Percentiles rank a stretch among this genome's conserved stretches.
These are phyloP conservation scores for Lenwebbia sp. DNA, from an alignment of 345 rosid species.

Conservation along the genomic window DNA sequence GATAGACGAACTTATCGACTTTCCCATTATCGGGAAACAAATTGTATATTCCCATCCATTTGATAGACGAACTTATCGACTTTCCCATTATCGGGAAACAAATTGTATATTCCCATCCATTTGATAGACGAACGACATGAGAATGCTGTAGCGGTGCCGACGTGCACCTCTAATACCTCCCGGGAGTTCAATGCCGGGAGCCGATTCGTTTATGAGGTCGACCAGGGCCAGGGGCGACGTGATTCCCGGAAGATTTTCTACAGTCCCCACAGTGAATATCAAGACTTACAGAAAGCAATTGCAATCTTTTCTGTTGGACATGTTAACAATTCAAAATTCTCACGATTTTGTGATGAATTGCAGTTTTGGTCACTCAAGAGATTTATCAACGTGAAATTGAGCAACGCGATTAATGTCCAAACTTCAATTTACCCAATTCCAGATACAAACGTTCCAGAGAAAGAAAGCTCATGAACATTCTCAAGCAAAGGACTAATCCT, in stretches of 20 bases:
- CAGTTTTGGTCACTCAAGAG: neutral
- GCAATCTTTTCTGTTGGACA: neutral
- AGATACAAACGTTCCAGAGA: neutral
- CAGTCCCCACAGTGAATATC: neutral
- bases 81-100: accelerated
- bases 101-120: neutral
- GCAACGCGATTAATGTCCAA: neutral
- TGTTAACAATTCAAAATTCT: neutral
- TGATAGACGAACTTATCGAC: neutral
- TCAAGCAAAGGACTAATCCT: neutral
- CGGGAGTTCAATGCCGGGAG: accelerated
- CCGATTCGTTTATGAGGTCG: neutral
- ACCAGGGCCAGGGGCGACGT: neutral
- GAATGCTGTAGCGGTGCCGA: neutral
- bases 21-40: accelerated
- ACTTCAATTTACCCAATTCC: neutral
- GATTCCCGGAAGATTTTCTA: neutral
- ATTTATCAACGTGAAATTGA: neutral
- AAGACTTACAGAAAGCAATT: neutral
- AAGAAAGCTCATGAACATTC: neutral
- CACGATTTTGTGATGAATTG: neutral
- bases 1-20: too few species aligned
- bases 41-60: neutral
- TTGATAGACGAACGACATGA: neutral
- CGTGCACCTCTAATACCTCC: neutral